These are phyloP conservation scores for Celoporthe dispersa DNA, from an alignment of 2,329 filamentous ascomycete species.

Conservation along the genomic window DNA sequence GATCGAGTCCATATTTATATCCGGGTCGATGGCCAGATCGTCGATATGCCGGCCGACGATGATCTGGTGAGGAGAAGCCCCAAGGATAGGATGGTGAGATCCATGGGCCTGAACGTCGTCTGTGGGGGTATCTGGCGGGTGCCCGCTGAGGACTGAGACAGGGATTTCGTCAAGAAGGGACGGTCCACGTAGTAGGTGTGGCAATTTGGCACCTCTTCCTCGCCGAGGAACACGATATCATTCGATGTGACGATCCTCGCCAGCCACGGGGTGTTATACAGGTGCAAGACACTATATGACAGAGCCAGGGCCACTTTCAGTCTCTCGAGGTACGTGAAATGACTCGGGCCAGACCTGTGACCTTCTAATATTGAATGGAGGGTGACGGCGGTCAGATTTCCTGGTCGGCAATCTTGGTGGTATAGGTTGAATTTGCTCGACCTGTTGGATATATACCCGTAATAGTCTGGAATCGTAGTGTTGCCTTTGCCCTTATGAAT, in stretches of 20 bases:
- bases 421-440: conserved; percentile 7
- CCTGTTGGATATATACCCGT: conserved; percentile 14
- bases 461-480: background rate
- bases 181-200: background rate
- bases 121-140: background rate
- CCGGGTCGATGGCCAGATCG: conserved; percentile 3
- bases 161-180: conserved; percentile 4
- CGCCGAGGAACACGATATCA: conserved; percentile 18
- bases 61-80: conserved; percentile 18
- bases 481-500: conserved; percentile 2
- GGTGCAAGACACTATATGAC: conserved; percentile 24
- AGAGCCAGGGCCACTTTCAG: conserved; percentile 20
- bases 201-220: background rate
- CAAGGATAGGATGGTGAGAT: conserved; percentile 10
- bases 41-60: conserved; percentile 9
- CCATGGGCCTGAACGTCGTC: conserved; percentile 11
- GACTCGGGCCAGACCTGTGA: background rate
- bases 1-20: conserved; percentile 6
- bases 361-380: conserved; percentile 6
- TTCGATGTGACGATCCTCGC: conserved; percentile 22
- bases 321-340: conserved; percentile 15
- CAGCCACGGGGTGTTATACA: conserved; percentile 28
- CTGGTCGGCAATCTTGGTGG: conserved; percentile 11
- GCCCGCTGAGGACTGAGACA: background rate
- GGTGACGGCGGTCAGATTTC: background rate